Base-by-base conservation (phyloP, 345 rosid species). In the Camelina neglecta region DNA sequence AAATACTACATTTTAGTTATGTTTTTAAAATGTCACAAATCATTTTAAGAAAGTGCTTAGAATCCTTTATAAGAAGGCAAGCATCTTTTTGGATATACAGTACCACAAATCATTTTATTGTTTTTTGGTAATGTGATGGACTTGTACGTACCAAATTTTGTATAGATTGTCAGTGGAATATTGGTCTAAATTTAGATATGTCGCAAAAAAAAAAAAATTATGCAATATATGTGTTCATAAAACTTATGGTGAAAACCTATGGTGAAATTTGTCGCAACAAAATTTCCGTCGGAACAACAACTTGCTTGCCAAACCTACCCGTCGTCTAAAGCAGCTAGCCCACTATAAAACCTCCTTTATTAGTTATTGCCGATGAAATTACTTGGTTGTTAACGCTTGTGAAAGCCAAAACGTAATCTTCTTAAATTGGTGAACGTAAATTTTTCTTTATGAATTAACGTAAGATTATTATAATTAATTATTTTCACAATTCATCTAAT, bases 111-210 rank as follows among this genome's bases (percentile, higher is more conserved):
- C 18, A 18, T 18, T 18, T 18, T 18, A 42, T 15, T 15, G 11
- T 38, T 47, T 47, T 47, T 6, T 15, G 18, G 50, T 47, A 47
- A 2, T 15, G 50, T 45, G 50, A 15, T 31, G 31, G 41, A 57
- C 61, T 8, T 16, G 20, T 2, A 36, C 3, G 12, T 49, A 8
- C 18, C 16, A 5, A 31, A 3, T 29, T 29, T 56, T 59, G 10
- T 36, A 60, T 60, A 38, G 12, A 8, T 59, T 59, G 26, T 59
- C 44, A 59, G 44, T 36, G 45, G n/a, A 8, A 38, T 38, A 60
- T 38, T 60, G 65, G 48, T 41, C 16, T 18, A 59, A 59, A 24
- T 24, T 24, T 2, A 2, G 26, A 24, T 24, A 24, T 24, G 26
- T 24, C 3, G 26, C 26, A 24, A 26, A 26, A 26, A 26, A 26